Evolutionary conservation across 2,329 filamentous ascomycete species (phyloP).

Genomic region (Penicillium sclerotigenum): DNA sequence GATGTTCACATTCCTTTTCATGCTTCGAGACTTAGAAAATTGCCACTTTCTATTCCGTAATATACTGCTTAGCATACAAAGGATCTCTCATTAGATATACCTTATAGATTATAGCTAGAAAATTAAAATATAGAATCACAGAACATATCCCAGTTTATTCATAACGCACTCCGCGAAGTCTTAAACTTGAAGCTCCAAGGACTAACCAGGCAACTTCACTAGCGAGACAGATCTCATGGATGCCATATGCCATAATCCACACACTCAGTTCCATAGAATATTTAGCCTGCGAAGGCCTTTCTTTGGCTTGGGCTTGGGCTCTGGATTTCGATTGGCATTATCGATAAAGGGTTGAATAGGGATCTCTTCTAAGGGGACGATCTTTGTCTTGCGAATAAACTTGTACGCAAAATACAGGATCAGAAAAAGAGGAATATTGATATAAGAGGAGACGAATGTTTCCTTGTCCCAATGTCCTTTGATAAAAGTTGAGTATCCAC

Average conservation of each 20-base stretch:
- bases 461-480: slow-evolving; percentile 47
- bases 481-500: slow-evolving; percentile 10
- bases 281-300: neutral
- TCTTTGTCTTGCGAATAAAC: neutral
- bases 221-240: neutral
- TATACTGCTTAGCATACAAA: neutral
- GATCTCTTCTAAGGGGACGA: neutral
- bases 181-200: no score
- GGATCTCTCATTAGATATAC: neutral
- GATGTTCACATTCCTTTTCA: neutral
- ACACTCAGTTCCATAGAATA: neutral
- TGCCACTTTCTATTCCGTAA: neutral
- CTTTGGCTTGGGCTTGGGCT: neutral
- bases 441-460: slow-evolving; percentile 56
- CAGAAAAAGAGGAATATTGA: slow-evolving; percentile 55
- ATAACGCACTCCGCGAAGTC: neutral
- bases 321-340: neutral
- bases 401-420: neutral
- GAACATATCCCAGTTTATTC: neutral
- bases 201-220: neutral
- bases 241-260: neutral
- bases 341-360: neutral
- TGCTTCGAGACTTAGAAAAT: neutral
- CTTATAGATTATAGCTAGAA: neutral
- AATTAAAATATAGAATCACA: neutral